Evolutionary conservation across 2,329 filamentous ascomycete species (phyloP).

Genomic region (Colletotrichum graminicola): DNA sequence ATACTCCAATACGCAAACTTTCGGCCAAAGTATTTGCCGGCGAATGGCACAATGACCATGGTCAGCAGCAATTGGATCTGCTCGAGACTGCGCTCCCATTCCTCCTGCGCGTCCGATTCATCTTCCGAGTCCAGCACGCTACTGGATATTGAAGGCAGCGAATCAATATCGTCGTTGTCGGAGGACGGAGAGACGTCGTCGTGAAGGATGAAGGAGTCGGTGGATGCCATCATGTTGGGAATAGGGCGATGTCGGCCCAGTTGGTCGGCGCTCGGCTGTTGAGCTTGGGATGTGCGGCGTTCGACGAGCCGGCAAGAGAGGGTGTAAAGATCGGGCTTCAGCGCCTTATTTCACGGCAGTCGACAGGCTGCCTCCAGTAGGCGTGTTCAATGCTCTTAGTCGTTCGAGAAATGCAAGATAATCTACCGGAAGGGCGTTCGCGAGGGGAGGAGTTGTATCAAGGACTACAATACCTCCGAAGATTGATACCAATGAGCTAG

Average conservation of each 20-base stretch:
- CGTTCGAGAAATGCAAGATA: conserved; percentile 1
- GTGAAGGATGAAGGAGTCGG: conserved; percentile 66
- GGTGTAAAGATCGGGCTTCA: background rate
- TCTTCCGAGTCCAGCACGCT: conserved; percentile 64
- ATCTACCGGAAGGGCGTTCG: conserved; percentile 19
- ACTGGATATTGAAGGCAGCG: conserved; percentile 71
- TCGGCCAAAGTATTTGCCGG: conserved; percentile 94
- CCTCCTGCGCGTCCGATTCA: conserved; percentile 87
- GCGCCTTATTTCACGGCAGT: conserved; percentile 8
- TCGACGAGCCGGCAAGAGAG: conserved; percentile 4
- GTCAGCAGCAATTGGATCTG: conserved; percentile 93
- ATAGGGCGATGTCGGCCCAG: conserved; percentile 41
- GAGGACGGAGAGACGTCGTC: conserved; percentile 58
- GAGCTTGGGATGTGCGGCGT: conserved; percentile 2
- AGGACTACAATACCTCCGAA: conserved; percentile 34
- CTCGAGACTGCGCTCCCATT: conserved; percentile 95
- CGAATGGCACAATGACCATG: conserved; percentile 93
- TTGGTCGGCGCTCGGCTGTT: conserved; percentile 32
- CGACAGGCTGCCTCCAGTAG: background rate
- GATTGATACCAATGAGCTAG: conserved; percentile 19
- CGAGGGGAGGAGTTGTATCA: conserved; percentile 11
- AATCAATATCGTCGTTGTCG: conserved; percentile 72
- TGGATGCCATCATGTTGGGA: conserved; percentile 50
- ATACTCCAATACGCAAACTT: conserved; percentile 97
- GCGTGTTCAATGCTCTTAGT: conserved; percentile 1